Conservation (phyloP, 1,284 basidiomycete species). For the Neolentinus lepideus region DNA sequence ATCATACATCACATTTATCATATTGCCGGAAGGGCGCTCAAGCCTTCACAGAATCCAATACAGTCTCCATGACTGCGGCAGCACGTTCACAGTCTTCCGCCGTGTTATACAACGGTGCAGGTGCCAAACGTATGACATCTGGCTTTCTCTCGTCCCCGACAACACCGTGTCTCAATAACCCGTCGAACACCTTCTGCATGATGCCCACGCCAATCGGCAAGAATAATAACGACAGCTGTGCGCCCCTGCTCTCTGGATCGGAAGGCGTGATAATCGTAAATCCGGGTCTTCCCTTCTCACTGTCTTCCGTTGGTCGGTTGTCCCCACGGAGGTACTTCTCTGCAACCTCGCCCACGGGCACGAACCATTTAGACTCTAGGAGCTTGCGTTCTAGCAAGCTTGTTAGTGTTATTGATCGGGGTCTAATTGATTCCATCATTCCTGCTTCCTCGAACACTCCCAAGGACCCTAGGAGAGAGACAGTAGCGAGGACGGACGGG, state of each 20-base stretch:
- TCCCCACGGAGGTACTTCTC: slow-evolving; percentile 20
- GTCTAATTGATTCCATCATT: slow-evolving; percentile 63
- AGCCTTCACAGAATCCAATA: background rate
- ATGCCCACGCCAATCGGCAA: slow-evolving; percentile 51
- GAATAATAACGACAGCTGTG: slow-evolving; percentile 82
- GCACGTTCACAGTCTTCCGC: slow-evolving; percentile 70
- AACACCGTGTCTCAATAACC: slow-evolving; percentile 64
- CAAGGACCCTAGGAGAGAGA: slow-evolving; percentile 76
- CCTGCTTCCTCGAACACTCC: slow-evolving; percentile 75
- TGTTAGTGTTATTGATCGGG: slow-evolving; percentile 69
- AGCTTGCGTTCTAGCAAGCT: slow-evolving; percentile 64
- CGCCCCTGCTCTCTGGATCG: slow-evolving; percentile 62
- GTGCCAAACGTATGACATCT: slow-evolving; percentile 84
- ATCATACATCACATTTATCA: background rate
- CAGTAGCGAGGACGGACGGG: slow-evolving; percentile 77
- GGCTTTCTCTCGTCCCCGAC: slow-evolving; percentile 88
- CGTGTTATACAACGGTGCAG: slow-evolving; percentile 81
- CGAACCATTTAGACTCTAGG: slow-evolving; percentile 53
- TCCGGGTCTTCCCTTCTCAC: slow-evolving; percentile 27
- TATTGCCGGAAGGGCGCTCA: background rate
- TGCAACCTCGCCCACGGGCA: slow-evolving; percentile 33
- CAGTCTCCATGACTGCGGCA: slow-evolving; percentile 52
- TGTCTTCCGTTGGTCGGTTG: background rate
- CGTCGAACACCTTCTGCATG: slow-evolving; percentile 68
- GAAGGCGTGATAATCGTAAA: slow-evolving; percentile 89